These are phyloP conservation scores for Coemansia sp. DNA, from an alignment of 371 early-diverging fungal species.

Conservation along the genomic window DNA sequence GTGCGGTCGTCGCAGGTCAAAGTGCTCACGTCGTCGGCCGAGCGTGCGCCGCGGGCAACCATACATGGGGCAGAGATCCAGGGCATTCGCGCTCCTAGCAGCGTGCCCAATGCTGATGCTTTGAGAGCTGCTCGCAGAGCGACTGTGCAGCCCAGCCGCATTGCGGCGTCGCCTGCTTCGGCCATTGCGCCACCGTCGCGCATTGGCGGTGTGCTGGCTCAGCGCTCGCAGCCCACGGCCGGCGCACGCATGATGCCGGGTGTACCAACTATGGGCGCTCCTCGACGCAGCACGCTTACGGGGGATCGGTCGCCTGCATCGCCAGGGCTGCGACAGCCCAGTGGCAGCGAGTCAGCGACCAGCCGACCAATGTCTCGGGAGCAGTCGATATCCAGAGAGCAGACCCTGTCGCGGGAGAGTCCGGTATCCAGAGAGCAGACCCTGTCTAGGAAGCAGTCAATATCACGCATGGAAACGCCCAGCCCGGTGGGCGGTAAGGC, in stretches of 20 bases:
- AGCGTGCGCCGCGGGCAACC: conserved; percentile 27
- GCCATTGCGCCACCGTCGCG: conserved; percentile 16
- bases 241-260: conserved; percentile 13
- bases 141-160: conserved; percentile 22
- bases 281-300: conserved; percentile 25
- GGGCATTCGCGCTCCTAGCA: conserved; percentile 2
- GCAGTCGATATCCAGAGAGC: not conserved
- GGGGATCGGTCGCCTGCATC: conserved; percentile 15
- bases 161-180: conserved; percentile 4
- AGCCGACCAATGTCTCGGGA: conserved; percentile 29
- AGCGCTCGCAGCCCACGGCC: conserved; percentile 12
- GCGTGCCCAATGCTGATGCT: conserved; percentile 14
- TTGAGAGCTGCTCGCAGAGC: conserved; percentile 23
- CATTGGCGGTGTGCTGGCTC: conserved; percentile 11
- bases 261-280: not conserved
- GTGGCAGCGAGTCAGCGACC: conserved; percentile 13
- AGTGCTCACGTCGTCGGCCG: conserved; percentile 39
- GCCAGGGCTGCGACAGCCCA: conserved; percentile 11
- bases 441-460: not conserved
- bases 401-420: not conserved
- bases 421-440: conserved; percentile 21
- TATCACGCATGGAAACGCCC: conserved; percentile 3
- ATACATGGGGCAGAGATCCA: conserved; percentile 36
- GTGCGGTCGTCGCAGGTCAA: conserved; percentile 68
- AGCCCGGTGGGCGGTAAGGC: not conserved